These are phyloP conservation scores for Trichaptum fuscoviolaceum DNA, from an alignment of 768 basidiomycete genomes.

Conservation along the genomic window DNA sequence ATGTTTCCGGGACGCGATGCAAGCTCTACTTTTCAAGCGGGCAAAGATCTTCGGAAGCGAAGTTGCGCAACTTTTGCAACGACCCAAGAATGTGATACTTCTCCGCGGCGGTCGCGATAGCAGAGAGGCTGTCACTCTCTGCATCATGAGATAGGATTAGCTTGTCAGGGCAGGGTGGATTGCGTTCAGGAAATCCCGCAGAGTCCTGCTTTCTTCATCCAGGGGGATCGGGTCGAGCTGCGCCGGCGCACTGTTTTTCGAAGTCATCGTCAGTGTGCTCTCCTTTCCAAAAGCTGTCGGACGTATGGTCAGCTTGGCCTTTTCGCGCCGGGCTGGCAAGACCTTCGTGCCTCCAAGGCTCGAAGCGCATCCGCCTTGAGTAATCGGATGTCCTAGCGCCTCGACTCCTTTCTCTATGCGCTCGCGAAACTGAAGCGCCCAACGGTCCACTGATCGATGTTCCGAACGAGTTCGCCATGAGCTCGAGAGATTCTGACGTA, in stretches of 20 bases:
- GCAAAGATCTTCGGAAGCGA: background rate
- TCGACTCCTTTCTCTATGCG: no score
- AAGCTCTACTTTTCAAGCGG: background rate
- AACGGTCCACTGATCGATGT: no score
- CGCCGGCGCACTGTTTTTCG: no score
- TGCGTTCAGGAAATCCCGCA: background rate
- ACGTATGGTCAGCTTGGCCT: no score
- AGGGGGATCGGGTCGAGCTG: background rate
- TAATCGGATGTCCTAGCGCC: no score
- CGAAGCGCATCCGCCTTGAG: no score
- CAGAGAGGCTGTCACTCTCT: background rate
- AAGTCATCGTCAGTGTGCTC: no score
- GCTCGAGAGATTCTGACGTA: background rate
- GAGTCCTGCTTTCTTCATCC: background rate
- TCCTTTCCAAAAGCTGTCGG: no score
- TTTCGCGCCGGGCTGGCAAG: no score
- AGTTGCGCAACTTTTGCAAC: conserved; percentile 45
- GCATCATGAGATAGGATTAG: background rate
- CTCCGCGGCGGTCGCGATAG: conserved; percentile 39
- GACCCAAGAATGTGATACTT: conserved; percentile 71
- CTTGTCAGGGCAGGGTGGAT: background rate
- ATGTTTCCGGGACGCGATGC: background rate
- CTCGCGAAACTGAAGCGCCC: no score
- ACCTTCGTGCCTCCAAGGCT: no score
- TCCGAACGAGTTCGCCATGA: no score